Base-by-base conservation (phyloP, 2,329 filamentous ascomycete genomes). In the Trichophyton schoenleinii region DNA sequence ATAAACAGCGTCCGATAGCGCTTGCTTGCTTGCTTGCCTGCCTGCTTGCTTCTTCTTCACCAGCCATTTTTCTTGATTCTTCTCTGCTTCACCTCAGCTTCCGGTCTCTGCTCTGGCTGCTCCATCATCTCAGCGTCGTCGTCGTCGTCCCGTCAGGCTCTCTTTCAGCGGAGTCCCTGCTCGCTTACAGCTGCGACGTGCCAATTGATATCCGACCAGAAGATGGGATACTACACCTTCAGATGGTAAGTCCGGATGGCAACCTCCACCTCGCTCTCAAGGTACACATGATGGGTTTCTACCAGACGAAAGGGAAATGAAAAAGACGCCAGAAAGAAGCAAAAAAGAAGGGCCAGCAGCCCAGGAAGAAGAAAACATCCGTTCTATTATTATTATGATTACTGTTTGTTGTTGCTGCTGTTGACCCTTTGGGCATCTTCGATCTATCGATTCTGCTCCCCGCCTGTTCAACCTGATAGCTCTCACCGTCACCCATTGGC, bases 211-310 rank as follows among this genome's bases (percentile, higher is more conserved):
- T 55, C 4, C 18, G 13, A 55, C 49, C 15, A 20, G 18, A 31
- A 11, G 52, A 58, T 58, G 55, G 55, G 55, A 18, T 58, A n/a
- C 41, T 58, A 42, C 36, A 58, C 55, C 9, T 58, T 58, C 55
- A 36, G 55, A 28, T 58, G 55, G 55, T 58, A 49, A 22, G 46
- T 49, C 46, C 11, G 18, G 18, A 22, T 22, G 1, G 11, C 34
- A 38, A 13, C 18, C 44, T 20, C 5, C 18, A 15, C 42, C 18
- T 46, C 42, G 11, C 13, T 36, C 9, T 57, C 28, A 9, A n/a
- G 25, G 6, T 34, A 34, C 53, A n/a, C 18, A 18, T 18, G 18
- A 57, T 13, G 20, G 20, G 15, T 42, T 36, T 7, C 28, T 31
- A 31, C 28, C 52, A 38, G 18, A 57, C 34, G 6, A 31, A 31